Base-by-base conservation (phyloP, 768 basidiomycete species). In the Favolaschia claudopus region DNA sequence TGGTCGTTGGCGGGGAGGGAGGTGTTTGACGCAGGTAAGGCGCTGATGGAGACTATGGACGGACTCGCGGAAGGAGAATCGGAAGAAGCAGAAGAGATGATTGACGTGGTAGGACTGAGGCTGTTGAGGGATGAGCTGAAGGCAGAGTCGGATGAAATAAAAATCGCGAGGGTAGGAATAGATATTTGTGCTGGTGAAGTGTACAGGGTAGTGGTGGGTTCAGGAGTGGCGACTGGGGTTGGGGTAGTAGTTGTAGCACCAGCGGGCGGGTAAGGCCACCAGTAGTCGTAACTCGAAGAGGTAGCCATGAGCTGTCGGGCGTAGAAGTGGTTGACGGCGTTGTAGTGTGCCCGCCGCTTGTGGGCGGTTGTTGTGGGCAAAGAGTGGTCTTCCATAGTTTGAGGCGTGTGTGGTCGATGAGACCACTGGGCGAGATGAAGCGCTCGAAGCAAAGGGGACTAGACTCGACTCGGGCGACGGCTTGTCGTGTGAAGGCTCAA, bases 221-320 rank as follows among this genome's bases (percentile, higher is more conserved):
- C 29, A 22, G 22, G 19, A 3, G 58, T 36, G 10, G 48, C 31
- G 14, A 34, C 19, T 27, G 60, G 37, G 24, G 60, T 59, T 9
- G 62, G 31, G 29, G 64, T 14, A 17, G 60, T 60, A 5, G 71
- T 64, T 10, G 63, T 25, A 31, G 63, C 69, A 33, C 65, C 72
- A 6, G 59, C 67, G 15, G 73, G 66, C 24, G 77, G 72, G 58
- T 75, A 79, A 1, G 76, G 74, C 78, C 70, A 79, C 79, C 72
- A 76, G 55, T 75, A 71, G 57, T 75, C 70, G 47, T 67, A 72
- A 39, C 72, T 70, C 15, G 72, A 68, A 7, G 73, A 49, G 34
- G 19, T 52, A 8, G 49, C 25, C 29, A 56, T 48, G 8, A 64
- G 40, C 46, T 64, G 63, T 15, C 63, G 58, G 31, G 58, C 63